Evolutionary conservation across 2,329 filamentous ascomycete species (phyloP).

Genomic region (Polytolypa hystricis): DNA sequence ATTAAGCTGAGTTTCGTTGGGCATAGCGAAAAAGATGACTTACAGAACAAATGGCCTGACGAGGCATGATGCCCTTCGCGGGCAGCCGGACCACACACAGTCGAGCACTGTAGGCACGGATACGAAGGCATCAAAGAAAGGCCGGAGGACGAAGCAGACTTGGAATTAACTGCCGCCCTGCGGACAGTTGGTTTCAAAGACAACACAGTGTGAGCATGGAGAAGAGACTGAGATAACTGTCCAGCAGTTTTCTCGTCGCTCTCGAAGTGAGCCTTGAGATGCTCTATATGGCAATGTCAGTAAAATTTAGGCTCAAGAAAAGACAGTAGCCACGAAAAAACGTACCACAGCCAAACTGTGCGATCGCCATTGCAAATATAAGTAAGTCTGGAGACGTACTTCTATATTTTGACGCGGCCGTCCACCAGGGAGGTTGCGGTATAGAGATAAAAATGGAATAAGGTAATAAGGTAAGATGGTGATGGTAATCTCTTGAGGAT

Average conservation of each 20-base stretch:
- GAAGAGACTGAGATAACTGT: slow-evolving; percentile 25
- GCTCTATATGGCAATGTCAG: slow-evolving; percentile 19
- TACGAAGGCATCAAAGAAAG: slow-evolving; percentile 29
- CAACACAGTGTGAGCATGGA: slow-evolving; percentile 22
- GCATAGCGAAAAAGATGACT: not conserved
- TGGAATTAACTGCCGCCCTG: slow-evolving; percentile 14
- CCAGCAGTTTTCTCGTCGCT: slow-evolving; percentile 23
- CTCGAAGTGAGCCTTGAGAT: slow-evolving; percentile 25
- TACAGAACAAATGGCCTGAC: slow-evolving; percentile 33
- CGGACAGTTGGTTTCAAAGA: slow-evolving; percentile 19
- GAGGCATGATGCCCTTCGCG: slow-evolving; percentile 26
- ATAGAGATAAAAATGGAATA: too few species aligned
- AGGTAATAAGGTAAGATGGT: too few species aligned
- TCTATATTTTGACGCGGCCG: too few species aligned
- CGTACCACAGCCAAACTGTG: slow-evolving; percentile 7
- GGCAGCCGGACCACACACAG: slow-evolving; percentile 20
- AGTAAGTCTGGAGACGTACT: not conserved
- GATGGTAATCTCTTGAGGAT: not conserved
- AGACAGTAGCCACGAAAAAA: not conserved
- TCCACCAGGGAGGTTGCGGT: too few species aligned
- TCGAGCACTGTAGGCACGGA: slow-evolving; percentile 28
- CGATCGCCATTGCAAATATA: slow-evolving; percentile 1
- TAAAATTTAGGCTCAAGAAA: slow-evolving; percentile 2
- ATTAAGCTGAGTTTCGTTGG: slow-evolving; percentile 4
- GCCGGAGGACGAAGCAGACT: slow-evolving; percentile 14